Evolutionary conservation across 345 rosid genomes (phyloP), one percentile per base, ranked within the genome.

Genomic region (Salix dunnii): DNA sequence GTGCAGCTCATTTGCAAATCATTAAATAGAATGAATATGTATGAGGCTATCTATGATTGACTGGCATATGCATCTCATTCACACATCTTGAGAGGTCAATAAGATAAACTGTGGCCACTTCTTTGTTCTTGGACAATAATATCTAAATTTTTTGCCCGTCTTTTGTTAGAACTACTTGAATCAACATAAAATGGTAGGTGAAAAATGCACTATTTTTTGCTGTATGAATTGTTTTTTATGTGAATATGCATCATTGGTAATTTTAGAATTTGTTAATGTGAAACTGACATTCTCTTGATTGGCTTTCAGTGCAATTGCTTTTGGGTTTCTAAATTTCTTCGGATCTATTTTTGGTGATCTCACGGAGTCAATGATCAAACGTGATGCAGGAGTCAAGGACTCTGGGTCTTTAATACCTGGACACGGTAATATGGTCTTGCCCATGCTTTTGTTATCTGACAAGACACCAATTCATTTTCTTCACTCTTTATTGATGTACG

Each of bases 311-410:
- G 88, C 99, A n/a, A 81, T 90, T 74, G 89, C 89, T 38, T 88
- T 95, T 72, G 97, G 96, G 72, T 75, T 93, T 78, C 84, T 95
- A 77, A 93, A 85, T 83, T 95, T 95, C 88, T 81, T 93, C 73
- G 99, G 99, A 55, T 91, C 97, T 65, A 81, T 95, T 43, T 93
- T 93, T 78, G 97, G 99, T 82, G 99, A 95, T 85, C 97, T 91
- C 72, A 93, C 89, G 7, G 99, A 93, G 79, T 93, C 97, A 25
- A 89, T 93, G 95, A 95, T 95, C 88, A 95, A 95, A 81, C 95
- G 97, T 30, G 99, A 95, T 79, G 99, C 99, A 0, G 99, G 99
- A 23, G 97, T 95, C 74, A 95, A 95, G 85, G 97, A 93, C 83
- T 95, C 97, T 7, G 99, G 99, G 21, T 88, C 99, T 62, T 91